Conservation (phyloP, 2,329 filamentous ascomycete species). For the Colletotrichum australisinense region DNA sequence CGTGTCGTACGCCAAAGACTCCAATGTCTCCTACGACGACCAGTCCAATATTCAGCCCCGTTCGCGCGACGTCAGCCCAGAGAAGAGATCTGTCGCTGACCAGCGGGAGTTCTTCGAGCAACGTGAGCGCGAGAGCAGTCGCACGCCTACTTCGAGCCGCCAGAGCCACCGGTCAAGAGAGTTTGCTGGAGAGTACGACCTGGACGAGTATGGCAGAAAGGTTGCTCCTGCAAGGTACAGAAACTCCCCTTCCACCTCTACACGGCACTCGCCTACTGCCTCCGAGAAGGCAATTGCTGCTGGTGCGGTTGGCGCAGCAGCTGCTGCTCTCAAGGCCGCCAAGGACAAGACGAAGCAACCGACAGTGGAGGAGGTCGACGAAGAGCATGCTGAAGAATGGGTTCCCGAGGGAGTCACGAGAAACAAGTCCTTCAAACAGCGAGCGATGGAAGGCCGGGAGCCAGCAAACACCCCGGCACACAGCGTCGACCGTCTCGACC, state of each 20-base stretch:
- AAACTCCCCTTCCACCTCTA: constrained; percentile 65
- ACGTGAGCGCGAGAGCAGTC: constrained; percentile 53
- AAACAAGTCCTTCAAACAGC: constrained; percentile 75
- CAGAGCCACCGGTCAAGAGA: constrained; percentile 54
- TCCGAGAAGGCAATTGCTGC: constrained; percentile 69
- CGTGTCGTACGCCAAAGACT: constrained; percentile 45
- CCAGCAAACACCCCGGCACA: constrained; percentile 68
- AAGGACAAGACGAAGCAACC: constrained; percentile 55
- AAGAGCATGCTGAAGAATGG: constrained; percentile 50
- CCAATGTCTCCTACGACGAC: constrained; percentile 50
- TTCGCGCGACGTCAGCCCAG: constrained; percentile 51
- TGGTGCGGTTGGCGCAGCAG: constrained; percentile 65
- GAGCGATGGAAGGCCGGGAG: constrained; percentile 66
- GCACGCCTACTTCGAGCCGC: constrained; percentile 46
- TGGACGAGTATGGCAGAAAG: constrained; percentile 69
- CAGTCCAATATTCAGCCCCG: constrained; percentile 42
- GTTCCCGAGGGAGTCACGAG: constrained; percentile 64
- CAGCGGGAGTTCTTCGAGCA: constrained; percentile 53
- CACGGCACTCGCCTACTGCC: constrained; percentile 61
- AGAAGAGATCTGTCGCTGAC: constrained; percentile 55
- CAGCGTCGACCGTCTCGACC: constrained; percentile 68
- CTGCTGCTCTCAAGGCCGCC: constrained; percentile 62
- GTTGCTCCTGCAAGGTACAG: constrained; percentile 57
- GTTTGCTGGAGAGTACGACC: constrained; percentile 64
- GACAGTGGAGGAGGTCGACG: constrained; percentile 45